A percentile compares a stretch with the other conserved stretches of the same genome.
These are phyloP conservation scores for Hemisphaericaspora xylanilytica DNA, from an alignment of 1,139 yeast species.

Conservation along the genomic window DNA sequence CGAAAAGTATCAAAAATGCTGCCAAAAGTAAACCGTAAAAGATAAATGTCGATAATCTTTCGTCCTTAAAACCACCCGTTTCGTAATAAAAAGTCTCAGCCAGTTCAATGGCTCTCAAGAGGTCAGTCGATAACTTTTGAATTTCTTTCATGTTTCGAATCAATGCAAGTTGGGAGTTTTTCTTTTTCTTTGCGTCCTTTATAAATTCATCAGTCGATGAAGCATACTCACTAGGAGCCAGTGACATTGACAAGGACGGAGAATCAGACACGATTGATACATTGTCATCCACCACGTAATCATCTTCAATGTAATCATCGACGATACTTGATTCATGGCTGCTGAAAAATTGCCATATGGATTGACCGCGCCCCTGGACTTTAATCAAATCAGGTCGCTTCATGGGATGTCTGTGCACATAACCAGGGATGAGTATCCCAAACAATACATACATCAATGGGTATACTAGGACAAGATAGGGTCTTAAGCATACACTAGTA, in stretches of 20 bases:
- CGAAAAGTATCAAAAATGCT: conserved; percentile 37
- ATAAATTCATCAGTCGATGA: not conserved
- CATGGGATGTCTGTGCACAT: conserved; percentile 67
- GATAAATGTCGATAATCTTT: conserved; percentile 59
- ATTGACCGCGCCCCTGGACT: conserved; percentile 54
- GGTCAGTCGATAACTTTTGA: conserved; percentile 59
- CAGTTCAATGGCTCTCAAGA: conserved; percentile 50
- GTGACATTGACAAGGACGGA: conserved; percentile 8
- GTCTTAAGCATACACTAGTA: conserved; percentile 64
- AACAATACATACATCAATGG: conserved; percentile 60
- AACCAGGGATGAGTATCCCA: conserved; percentile 70
- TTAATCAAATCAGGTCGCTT: conserved; percentile 41
- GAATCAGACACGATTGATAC: not conserved
- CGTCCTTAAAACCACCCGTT: conserved; percentile 72
- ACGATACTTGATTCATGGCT: conserved; percentile 40
- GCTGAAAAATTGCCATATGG: conserved; percentile 49
- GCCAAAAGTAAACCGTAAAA: conserved; percentile 38
- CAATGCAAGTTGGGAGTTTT: conserved; percentile 42
- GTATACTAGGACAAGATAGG: conserved; percentile 61
- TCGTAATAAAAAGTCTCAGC: conserved; percentile 58
- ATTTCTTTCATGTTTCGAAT: conserved; percentile 58
- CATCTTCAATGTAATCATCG: conserved; percentile 34
- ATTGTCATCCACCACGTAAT: conserved; percentile 3
- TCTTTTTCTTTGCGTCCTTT: conserved; percentile 20
- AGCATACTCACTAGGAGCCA: conserved; percentile 6